Evolutionary conservation across 768 basidiomycete species (phyloP).

Genomic region (Auricularia sp.): DNA sequence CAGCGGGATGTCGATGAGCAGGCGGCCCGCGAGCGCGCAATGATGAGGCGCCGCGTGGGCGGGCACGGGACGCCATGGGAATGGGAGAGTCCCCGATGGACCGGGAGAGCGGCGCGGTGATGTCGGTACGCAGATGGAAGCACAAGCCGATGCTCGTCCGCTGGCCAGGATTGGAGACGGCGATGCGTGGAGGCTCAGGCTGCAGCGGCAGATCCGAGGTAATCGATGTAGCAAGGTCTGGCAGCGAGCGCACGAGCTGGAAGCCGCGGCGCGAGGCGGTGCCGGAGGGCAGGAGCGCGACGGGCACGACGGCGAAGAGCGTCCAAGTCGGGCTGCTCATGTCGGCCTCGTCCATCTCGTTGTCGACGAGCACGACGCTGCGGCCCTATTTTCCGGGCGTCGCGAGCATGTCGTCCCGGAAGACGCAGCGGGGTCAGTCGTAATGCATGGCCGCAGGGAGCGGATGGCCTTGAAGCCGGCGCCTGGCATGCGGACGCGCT

Average conservation of each 20-base stretch:
- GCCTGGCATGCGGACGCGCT: slow-evolving; percentile 66
- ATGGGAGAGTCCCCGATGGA: too few relatives aligned
- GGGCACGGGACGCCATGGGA: too few relatives aligned
- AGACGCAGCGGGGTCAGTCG: too few relatives aligned
- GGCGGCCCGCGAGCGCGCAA: slow-evolving; percentile 32
- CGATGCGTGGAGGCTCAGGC: slow-evolving; percentile 2
- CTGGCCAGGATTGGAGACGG: not conserved
- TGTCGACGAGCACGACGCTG: too few relatives aligned
- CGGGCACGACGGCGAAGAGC: slow-evolving; percentile 49
- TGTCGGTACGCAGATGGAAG: too few relatives aligned
- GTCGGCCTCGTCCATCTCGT: slow-evolving; percentile 64
- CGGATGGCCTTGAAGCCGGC: slow-evolving; percentile 60
- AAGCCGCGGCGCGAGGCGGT: slow-evolving; percentile 61
- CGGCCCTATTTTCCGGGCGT: too few relatives aligned
- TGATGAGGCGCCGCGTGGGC: too few relatives aligned
- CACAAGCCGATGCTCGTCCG: not conserved
- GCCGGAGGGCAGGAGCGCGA: slow-evolving; percentile 8
- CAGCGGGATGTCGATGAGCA: not conserved
- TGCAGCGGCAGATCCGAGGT: slow-evolving; percentile 18
- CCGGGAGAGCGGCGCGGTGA: too few relatives aligned
- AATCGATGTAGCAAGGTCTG: slow-evolving; percentile 34
- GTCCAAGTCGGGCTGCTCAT: slow-evolving; percentile 43
- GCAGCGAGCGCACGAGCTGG: slow-evolving; percentile 48
- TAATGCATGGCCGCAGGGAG: too few relatives aligned
- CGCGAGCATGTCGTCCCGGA: too few relatives aligned